A percentile compares a stretch with the other conserved stretches of the same genome.
Conservation (phyloP, 176 grass and related monocot species). For the Poa annua region DNA sequence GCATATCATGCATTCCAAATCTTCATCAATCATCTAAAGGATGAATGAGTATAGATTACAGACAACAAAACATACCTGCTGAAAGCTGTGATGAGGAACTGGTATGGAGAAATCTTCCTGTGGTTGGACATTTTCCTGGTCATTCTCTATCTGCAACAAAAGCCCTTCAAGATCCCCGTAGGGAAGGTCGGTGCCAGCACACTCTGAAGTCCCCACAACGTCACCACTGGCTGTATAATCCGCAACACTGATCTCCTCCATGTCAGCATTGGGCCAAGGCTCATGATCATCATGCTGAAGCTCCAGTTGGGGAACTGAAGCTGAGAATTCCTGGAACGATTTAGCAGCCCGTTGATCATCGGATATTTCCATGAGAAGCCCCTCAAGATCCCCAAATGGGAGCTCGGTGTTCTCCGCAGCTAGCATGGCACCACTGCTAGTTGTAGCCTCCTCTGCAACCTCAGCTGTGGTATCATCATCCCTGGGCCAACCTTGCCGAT, state of each 20-base stretch:
- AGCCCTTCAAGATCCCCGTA: constrained; percentile 61
- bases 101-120: constrained; percentile 29
- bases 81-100: neutral
- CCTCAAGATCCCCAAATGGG: constrained; percentile 62
- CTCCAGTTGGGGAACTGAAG: constrained; percentile 23
- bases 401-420: constrained; percentile 31
- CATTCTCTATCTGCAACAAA: constrained; percentile 56
- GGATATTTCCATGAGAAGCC: constrained; percentile 60
- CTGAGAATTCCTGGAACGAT: constrained; percentile 21
- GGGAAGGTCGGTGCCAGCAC: constrained; percentile 35
- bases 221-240: constrained; percentile 27
- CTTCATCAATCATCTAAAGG: neutral
- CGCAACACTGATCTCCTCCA: constrained; percentile 27
- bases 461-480: neutral
- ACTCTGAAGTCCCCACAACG: neutral
- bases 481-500: neutral
- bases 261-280: constrained; percentile 19
- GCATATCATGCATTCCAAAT: neutral
- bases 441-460: constrained; percentile 10
- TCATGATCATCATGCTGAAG: constrained; percentile 27
- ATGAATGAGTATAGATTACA: neutral
- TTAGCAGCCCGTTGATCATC: constrained; percentile 46
- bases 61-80: constrained; percentile 38
- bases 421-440: neutral
- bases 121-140: constrained; percentile 36